These are phyloP conservation scores for Incumbomyces lentus DNA, from an alignment of 2,329 filamentous ascomycete species.

Conservation along the genomic window DNA sequence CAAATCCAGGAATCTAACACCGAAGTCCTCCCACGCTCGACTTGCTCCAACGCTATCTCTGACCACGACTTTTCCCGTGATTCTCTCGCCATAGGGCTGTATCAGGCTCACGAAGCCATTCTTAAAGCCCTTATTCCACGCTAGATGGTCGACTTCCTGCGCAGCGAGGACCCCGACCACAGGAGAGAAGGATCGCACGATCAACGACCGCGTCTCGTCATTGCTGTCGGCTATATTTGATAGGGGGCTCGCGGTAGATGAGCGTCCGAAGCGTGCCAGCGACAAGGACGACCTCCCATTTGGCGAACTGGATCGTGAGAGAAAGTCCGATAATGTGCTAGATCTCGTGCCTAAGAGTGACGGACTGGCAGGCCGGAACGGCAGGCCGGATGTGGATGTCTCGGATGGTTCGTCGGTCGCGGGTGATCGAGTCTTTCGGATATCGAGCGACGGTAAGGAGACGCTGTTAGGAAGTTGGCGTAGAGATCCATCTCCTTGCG, in stretches of 20 bases:
- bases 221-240: constrained; percentile 43
- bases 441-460: constrained; percentile 48
- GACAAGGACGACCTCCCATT: constrained; percentile 50
- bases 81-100: constrained; percentile 78
- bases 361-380: constrained; percentile 50
- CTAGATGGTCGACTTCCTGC: constrained; percentile 68
- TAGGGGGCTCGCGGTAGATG: constrained; percentile 36
- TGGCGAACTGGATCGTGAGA: constrained; percentile 59
- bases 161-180: constrained; percentile 83
- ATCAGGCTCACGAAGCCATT: constrained; percentile 75
- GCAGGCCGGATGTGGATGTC: constrained; percentile 44
- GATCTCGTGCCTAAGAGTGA: constrained; percentile 46
- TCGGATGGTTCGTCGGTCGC: constrained; percentile 42
- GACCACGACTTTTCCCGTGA: constrained; percentile 80
- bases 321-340: constrained; percentile 56
- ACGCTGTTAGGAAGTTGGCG: constrained; percentile 12
- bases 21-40: constrained; percentile 77
- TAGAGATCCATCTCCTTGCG: constrained; percentile 19
- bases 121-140: constrained; percentile 72
- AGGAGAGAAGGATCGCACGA: constrained; percentile 78
- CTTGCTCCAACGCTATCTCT: constrained; percentile 82
- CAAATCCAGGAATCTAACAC: constrained; percentile 71
- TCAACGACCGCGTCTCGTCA: constrained; percentile 52
- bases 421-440: constrained; percentile 50
- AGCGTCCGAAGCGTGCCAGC: constrained; percentile 37